Evolutionary conservation across 768 basidiomycete species (phyloP).

Genomic region (Lactarius vividus): DNA sequence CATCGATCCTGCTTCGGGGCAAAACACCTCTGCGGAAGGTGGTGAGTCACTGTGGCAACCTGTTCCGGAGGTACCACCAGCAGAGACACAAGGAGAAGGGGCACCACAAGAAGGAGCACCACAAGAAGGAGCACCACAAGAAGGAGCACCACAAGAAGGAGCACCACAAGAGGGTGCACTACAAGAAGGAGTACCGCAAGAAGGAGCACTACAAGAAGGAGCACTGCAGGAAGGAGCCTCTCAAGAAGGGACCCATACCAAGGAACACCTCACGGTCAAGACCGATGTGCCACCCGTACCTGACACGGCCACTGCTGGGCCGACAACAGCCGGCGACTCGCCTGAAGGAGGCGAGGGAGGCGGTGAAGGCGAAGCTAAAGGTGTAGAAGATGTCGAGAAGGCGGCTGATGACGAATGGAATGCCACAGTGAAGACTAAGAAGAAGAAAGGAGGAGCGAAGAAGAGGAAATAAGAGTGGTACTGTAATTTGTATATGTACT

Average conservation of each 20-base stretch:
- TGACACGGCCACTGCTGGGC: conserved; percentile 2
- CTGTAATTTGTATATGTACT: neutral
- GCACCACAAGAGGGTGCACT: too few species aligned
- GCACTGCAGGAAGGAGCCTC: neutral
- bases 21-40: neutral
- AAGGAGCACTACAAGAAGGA: neutral
- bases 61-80: neutral
- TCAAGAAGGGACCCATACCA: neutral
- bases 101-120: neutral
- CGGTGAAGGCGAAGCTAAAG: conserved; percentile 12
- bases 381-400: neutral
- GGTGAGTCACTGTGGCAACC: neutral
- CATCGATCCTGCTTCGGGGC: neutral
- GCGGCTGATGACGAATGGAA: conserved; percentile 3
- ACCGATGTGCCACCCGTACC: conserved; percentile 4
- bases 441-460: conserved; percentile 22
- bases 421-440: conserved; percentile 12
- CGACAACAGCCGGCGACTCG: conserved; percentile 6
- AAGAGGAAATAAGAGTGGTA: neutral
- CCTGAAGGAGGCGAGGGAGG: conserved; percentile 16
- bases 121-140: neutral
- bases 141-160: neutral
- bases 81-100: neutral
- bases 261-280: conserved; percentile 8
- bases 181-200: neutral